These are phyloP conservation scores for Lithospermum erythrorhizon DNA, from an alignment of 257 asterid species.

Conservation along the genomic window DNA sequence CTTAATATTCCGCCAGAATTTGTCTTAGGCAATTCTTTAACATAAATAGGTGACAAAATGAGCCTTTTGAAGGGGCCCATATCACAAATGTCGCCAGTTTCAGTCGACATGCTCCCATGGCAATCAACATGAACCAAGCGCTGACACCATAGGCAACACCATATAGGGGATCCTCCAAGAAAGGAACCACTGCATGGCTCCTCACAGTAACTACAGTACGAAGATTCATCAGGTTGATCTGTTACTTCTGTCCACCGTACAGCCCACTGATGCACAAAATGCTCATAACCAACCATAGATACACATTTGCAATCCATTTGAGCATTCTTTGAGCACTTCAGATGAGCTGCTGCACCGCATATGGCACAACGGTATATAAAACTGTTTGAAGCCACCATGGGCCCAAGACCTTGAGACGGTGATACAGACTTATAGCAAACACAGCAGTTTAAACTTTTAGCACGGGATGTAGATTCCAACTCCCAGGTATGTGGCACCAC, in stretches of 20 bases:
- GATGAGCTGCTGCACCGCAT: constrained; percentile 92
- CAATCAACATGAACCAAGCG: constrained; percentile 95
- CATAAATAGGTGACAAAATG: constrained; percentile 76
- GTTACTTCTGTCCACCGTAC: constrained; percentile 85
- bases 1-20: constrained; percentile 73
- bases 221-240: constrained; percentile 86
- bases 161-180: constrained; percentile 94
- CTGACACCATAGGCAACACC: constrained; percentile 99
- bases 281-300: constrained; percentile 67
- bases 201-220: constrained; percentile 91
- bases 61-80: constrained; percentile 83
- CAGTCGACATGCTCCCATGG: constrained; percentile 67
- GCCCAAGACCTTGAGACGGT: constrained; percentile 78
- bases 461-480: constrained; percentile 74
- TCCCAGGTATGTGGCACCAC: constrained; percentile 72
- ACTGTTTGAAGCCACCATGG: constrained; percentile 52
- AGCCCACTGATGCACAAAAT: constrained; percentile 91
- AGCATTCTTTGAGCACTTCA: constrained; percentile 70
- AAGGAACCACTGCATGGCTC: constrained; percentile 91
- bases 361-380: constrained; percentile 63
- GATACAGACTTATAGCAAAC: constrained; percentile 74
- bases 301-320: constrained; percentile 83
- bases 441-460: constrained; percentile 73
- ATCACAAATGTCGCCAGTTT: constrained; percentile 88
- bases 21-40: constrained; percentile 42